Percentiles rank a stretch among this genome's conserved stretches.
phyloP scores from a whole-genome alignment of 1,284 basidiomycete genomes.

The Jaminaea rosea region DNA sequence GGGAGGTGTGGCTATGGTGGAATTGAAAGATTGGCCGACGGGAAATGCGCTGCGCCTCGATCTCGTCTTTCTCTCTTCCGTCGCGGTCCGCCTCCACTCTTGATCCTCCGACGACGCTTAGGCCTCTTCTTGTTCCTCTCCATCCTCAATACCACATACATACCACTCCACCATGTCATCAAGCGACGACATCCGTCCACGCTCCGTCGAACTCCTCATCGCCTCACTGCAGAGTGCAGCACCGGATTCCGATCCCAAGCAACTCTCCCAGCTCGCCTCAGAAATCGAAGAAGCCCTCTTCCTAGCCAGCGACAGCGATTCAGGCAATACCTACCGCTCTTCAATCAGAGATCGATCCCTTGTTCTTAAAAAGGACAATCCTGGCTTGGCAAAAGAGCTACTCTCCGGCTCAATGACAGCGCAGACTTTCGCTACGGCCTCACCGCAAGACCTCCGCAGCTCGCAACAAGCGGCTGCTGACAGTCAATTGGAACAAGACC shows the following conservation, averaged over 20 bases:
- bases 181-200: neutral
- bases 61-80: too few relatives aligned
- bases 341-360: neutral
- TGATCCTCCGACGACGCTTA: neutral
- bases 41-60: neutral
- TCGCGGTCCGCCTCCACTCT: neutral
- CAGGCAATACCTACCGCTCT: neutral
- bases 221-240: too few relatives aligned
- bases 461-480: neutral
- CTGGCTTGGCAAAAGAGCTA: neutral
- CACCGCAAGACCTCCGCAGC: neutral
- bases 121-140: neutral
- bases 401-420: neutral
- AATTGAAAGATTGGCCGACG: neutral
- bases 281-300: neutral
- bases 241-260: too few relatives aligned
- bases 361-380: constrained; percentile 1
- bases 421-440: neutral
- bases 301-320: neutral
- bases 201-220: neutral
- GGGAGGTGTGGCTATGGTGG: neutral
- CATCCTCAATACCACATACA: neutral
- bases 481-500: neutral
- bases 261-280: neutral
- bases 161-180: neutral